Evolutionary conservation across 768 basidiomycete genomes (phyloP).

Genomic region (Termitomyces sp.): DNA sequence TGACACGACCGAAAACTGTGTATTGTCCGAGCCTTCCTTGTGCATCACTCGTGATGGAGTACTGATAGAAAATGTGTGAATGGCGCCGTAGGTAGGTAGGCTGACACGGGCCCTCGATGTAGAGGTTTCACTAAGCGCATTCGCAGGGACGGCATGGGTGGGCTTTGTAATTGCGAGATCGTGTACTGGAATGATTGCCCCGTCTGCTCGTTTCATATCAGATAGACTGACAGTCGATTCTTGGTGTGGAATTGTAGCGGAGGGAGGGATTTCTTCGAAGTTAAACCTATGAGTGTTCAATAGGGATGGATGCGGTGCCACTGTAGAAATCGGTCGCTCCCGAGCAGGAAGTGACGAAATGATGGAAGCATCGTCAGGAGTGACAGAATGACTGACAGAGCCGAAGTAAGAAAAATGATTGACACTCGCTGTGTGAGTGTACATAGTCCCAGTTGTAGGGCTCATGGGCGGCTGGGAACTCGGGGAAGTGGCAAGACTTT

Average conservation of each 20-base stretch:
- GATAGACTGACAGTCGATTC: slow-evolving; percentile 2
- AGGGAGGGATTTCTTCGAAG: slow-evolving; percentile 20
- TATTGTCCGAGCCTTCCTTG: slow-evolving; percentile 27
- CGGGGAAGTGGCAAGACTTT: slow-evolving; percentile 20
- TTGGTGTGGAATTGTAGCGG: slow-evolving; percentile 1
- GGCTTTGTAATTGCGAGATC: slow-evolving; percentile 25
- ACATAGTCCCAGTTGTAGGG: slow-evolving; percentile 19
- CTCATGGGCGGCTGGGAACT: slow-evolving; percentile 18
- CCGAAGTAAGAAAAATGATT: slow-evolving; percentile 26
- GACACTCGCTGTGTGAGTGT: slow-evolving; percentile 27
- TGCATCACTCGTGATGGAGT: slow-evolving; percentile 7
- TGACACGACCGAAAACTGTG: slow-evolving; percentile 23
- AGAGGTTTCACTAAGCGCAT: slow-evolving; percentile 3
- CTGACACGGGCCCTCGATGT: slow-evolving; percentile 18
- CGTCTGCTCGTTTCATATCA: slow-evolving; percentile 28
- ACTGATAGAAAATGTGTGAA: slow-evolving; percentile 15
- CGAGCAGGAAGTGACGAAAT: slow-evolving; percentile 10
- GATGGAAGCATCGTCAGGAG: slow-evolving; percentile 10
- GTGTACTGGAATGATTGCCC: slow-evolving; percentile 21
- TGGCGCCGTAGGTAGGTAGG: slow-evolving; percentile 32
- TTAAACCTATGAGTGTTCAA: slow-evolving; percentile 6
- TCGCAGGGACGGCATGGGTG: slow-evolving; percentile 8
- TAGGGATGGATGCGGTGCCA: slow-evolving; percentile 9
- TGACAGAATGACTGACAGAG: slow-evolving; percentile 16
- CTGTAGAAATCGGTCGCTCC: slow-evolving; percentile 1